Evolutionary conservation across 73 alveolate species (phyloP), one percentile per base, ranked within the genome.

Genomic region (Symbiodinium natans): DNA sequence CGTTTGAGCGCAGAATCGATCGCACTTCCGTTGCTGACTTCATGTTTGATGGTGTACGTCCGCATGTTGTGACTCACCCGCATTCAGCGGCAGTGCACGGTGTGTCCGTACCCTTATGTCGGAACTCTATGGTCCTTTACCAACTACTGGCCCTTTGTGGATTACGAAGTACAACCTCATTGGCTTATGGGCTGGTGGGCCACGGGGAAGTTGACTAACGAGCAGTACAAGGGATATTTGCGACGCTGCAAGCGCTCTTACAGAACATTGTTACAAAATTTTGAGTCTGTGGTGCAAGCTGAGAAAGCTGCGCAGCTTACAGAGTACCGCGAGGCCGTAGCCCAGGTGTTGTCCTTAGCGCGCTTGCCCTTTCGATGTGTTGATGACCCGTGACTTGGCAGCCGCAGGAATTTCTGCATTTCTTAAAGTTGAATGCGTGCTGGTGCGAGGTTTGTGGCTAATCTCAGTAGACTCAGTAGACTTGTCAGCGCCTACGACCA

Each of bases 111-210:
- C 59, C 1, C 43, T 84, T 84, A 84, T 46, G 36, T 29, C 19
- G 93, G 93, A 7, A 84, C 82, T n/a, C 23, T 84, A 36, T 84
- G 93, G 93, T 84, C 93, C n/a, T 52, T 84, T 33, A 84, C 93
- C 8, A 43, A 42, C 93, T 84, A 31, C 0, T 84, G 80, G 93
- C 93, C 93, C 23, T 84, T 84, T 3, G 93, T 84, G 25, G 93
- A 84, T 27, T 84, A 84, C 48, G 93, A 84, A 46, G 93, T 84
- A 33, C 93, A 84, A 9, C 93, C 93, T 2, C 31, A 10, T 34
- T 84, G 93, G 93, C 68, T 84, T 4, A 84, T 84, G 54, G 93
- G 93, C 46, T 84, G 93, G 93, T 84, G 93, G 93, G 92, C 92
- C 31, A 83, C 92, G 27, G 41, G 92, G 46, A 84, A 84, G 40